These are phyloP conservation scores for Candida taoyuanica DNA, from an alignment of 805 yeast species.

Conservation along the genomic window DNA sequence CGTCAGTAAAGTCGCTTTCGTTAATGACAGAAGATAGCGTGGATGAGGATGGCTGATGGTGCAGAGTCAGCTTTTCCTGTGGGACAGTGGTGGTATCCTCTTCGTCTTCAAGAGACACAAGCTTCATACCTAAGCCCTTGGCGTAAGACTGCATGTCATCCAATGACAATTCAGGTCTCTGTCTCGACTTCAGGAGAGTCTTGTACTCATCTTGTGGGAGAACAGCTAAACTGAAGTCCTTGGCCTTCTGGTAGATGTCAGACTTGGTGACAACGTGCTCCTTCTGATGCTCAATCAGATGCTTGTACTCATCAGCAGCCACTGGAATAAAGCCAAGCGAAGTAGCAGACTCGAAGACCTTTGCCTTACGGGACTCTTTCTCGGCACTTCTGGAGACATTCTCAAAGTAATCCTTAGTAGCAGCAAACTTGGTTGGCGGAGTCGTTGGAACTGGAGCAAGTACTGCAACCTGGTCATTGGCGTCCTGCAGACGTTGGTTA, in stretches of 20 bases:
- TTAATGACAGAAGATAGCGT: slow-evolving; percentile 25
- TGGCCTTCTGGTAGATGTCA: slow-evolving; percentile 33
- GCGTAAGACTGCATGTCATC: slow-evolving; percentile 33
- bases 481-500: neutral
- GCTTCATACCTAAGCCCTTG: slow-evolving; percentile 29
- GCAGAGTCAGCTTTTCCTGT: slow-evolving; percentile 9
- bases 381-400: slow-evolving; percentile 28
- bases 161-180: slow-evolving; percentile 24
- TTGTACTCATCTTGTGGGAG: slow-evolving; percentile 42
- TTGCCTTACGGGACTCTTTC: slow-evolving; percentile 23
- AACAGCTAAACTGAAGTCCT: slow-evolving; percentile 38
- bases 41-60: slow-evolving; percentile 19
- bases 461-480: neutral
- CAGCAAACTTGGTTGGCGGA: slow-evolving; percentile 29
- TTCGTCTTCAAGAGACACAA: slow-evolving; percentile 26
- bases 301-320: slow-evolving; percentile 31
- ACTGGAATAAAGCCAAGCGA: slow-evolving; percentile 32
- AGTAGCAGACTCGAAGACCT: slow-evolving; percentile 30
- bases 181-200: slow-evolving; percentile 29
- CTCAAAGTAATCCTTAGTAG: slow-evolving; percentile 33
- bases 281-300: slow-evolving; percentile 28
- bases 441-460: slow-evolving; percentile 11
- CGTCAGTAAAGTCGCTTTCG: slow-evolving; percentile 30
- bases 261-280: slow-evolving; percentile 29
- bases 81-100: neutral